Conservation (phyloP, 352 stramenopile species). For the Globisporangium sylvaticum region DNA sequence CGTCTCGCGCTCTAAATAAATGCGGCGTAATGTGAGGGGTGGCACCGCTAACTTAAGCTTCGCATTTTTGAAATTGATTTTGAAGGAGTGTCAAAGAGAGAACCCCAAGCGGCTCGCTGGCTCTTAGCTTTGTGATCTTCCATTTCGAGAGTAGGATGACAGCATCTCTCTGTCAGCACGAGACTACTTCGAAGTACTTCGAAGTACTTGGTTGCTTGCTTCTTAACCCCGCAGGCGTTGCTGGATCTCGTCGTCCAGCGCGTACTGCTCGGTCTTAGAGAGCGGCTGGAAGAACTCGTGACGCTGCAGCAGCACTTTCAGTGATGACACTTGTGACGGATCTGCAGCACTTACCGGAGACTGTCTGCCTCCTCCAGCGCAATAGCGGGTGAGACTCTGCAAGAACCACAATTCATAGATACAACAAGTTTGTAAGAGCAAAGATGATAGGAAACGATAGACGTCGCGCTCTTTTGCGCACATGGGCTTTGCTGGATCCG, state of each 20-base stretch:
- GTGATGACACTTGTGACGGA: background rate
- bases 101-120: no score
- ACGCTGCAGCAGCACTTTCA: constrained; percentile 2
- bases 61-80: no score
- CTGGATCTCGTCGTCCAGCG: background rate
- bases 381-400: constrained; percentile 5
- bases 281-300: constrained; percentile 2
- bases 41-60: background rate
- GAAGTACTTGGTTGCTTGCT: no score
- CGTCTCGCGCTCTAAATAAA: background rate
- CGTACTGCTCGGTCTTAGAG: background rate
- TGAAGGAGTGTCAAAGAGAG: no score
- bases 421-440: background rate
- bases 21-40: background rate
- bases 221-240: background rate
- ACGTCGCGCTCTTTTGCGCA: background rate
- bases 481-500: constrained; percentile 7
- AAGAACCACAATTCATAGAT: background rate
- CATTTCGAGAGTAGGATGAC: no score
- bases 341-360: background rate
- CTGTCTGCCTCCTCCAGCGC: background rate
- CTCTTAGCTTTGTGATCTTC: no score
- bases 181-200: no score
- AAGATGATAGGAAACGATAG: background rate
- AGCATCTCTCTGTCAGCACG: no score